phyloP scores from a whole-genome alignment of 352 stramenopile genomes.

The Plasmopara viticola region DNA sequence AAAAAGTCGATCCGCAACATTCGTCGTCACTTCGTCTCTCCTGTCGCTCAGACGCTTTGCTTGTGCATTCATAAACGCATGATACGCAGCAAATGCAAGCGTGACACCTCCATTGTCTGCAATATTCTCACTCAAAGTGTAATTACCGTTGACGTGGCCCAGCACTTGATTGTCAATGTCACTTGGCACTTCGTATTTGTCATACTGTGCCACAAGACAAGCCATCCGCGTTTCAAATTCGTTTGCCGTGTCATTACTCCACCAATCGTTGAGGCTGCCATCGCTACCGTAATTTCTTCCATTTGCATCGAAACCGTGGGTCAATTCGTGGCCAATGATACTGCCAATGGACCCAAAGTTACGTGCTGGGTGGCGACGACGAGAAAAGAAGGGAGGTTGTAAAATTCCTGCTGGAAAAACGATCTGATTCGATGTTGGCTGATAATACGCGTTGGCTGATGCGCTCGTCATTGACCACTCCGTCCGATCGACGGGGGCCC shows the following conservation, averaged over 20 bases:
- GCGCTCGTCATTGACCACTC: slow-evolving; percentile 87
- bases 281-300: slow-evolving; percentile 77
- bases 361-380: slow-evolving; percentile 61
- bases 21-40: not conserved
- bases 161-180: slow-evolving; percentile 24
- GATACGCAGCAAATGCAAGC: slow-evolving; percentile 53
- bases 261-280: slow-evolving; percentile 90
- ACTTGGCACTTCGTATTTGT: slow-evolving; percentile 22
- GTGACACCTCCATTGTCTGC: slow-evolving; percentile 63
- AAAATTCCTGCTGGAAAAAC: slow-evolving; percentile 92
- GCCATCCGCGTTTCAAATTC: slow-evolving; percentile 59
- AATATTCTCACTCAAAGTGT: slow-evolving; percentile 72
- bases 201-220: slow-evolving; percentile 58
- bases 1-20: slow-evolving; percentile 41
- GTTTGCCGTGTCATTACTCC: slow-evolving; percentile 62
- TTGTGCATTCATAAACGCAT: slow-evolving; percentile 1
- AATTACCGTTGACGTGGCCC: slow-evolving; percentile 45
- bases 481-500: slow-evolving; percentile 39
- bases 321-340: slow-evolving; percentile 92
- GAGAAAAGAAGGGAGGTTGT: slow-evolving; percentile 88
- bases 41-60: not conserved
- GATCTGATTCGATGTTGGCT: slow-evolving; percentile 73
- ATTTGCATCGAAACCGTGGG: slow-evolving; percentile 90
- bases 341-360: slow-evolving; percentile 89
- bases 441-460: slow-evolving; percentile 86